phyloP scores from a whole-genome alignment of 352 stramenopile genomes.

The Phytophthora lateralis region DNA sequence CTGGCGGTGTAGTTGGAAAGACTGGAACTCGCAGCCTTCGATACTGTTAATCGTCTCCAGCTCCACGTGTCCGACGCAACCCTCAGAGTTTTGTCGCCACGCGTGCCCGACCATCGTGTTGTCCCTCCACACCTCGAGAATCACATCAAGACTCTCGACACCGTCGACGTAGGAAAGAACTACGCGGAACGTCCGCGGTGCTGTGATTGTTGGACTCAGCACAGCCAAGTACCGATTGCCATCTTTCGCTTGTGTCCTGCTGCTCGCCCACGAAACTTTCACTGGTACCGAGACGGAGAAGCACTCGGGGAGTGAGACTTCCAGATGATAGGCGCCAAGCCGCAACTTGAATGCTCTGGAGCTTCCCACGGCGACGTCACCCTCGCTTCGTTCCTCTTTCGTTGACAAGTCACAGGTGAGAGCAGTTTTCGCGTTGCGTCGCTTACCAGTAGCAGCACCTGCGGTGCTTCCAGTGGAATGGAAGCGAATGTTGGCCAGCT shows the following conservation, averaged over 20 bases:
- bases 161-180: slow-evolving; percentile 55
- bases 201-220: slow-evolving; percentile 39
- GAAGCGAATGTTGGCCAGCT: slow-evolving; percentile 20
- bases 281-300: slow-evolving; percentile 31
- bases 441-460: slow-evolving; percentile 5
- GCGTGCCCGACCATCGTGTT: slow-evolving; percentile 23
- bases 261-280: slow-evolving; percentile 45
- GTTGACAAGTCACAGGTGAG: neutral
- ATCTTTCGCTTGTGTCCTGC: slow-evolving; percentile 26
- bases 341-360: slow-evolving; percentile 46
- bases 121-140: slow-evolving; percentile 52
- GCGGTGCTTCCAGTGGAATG: slow-evolving; percentile 16
- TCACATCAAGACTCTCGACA: slow-evolving; percentile 41
- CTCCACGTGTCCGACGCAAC: slow-evolving; percentile 25
- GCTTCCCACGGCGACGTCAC: slow-evolving; percentile 27
- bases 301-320: slow-evolving; percentile 31
- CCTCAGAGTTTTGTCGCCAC: slow-evolving; percentile 26
- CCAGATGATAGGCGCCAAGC: slow-evolving; percentile 45
- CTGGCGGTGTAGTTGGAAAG: slow-evolving; percentile 35
- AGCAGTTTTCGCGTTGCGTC: slow-evolving; percentile 9
- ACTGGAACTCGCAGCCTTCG: slow-evolving; percentile 48
- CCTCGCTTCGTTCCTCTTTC: slow-evolving; percentile 23
- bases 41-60: slow-evolving; percentile 36
- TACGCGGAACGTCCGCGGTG: slow-evolving; percentile 37
- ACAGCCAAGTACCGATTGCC: slow-evolving; percentile 41